Base-by-base conservation (phyloP, 2,329 filamentous ascomycete genomes). In the Fusarium sp. region DNA sequence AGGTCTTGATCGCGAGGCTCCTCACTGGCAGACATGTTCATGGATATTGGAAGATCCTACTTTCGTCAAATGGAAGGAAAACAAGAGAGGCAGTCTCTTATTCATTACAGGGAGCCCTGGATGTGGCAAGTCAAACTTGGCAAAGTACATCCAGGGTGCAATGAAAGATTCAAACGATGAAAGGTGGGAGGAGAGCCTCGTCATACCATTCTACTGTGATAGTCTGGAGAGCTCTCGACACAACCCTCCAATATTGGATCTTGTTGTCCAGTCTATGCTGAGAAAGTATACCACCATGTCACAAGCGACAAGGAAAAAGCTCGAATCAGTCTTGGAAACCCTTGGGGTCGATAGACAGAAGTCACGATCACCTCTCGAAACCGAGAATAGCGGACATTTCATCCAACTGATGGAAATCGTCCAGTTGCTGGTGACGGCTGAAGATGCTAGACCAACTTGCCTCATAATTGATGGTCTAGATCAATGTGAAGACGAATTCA, bases 391-490 rank as follows among this genome's bases (percentile, higher is more conserved):
- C 22, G 55, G 55, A 12, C 57, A 62, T 12, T 77, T 73, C 51
- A 55, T 74, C n/a, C 66, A 70, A 22, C 28, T 75, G n/a, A 74
- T 75, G 66, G 75, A 74, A 32, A 58, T 77, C 18, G 39, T 68
- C 9, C 50, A 68, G 20, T 59, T 52, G 3, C 58, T 77, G 9
- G 69, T 57, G 6, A 50, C 52, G 20, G 47, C 62, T 18, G 54
- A 55, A 26, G 54, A 68, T 22, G 64, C 61, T 17, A 62, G 57
- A 12, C 60, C 67, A 10, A 52, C 60, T 20, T 75, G 64, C 18
- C 45, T 75, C 15, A 62, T 76, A n/a, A 72, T 76, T 14, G 74
- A 77, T n/a, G 74, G 61, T 10, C 51, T 75, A 8, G 74, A 76
- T 18, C 67, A 76, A 36, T 76, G 58, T 26, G 63, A 68, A 22